Conservation (phyloP, 176 grass and related monocot species). For the Bonia amplexicaulis region DNA sequence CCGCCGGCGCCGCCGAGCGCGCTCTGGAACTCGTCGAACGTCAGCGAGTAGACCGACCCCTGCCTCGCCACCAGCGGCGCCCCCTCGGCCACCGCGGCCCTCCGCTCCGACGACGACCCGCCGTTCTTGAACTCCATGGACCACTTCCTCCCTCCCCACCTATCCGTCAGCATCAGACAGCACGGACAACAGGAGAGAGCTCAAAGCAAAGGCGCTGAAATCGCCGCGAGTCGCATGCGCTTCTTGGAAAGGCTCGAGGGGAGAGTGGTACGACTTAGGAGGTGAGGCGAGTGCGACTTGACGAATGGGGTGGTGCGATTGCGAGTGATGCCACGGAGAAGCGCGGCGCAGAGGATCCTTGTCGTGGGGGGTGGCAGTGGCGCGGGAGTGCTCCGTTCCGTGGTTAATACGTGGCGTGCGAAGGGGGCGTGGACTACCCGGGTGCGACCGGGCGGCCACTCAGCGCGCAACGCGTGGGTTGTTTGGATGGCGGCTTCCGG, state of each 20-base stretch:
- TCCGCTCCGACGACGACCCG: slow-evolving; percentile 35
- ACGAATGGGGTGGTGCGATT: too few species aligned
- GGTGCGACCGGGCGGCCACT: not conserved
- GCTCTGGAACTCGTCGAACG: slow-evolving; percentile 87
- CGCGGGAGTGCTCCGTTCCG: not conserved
- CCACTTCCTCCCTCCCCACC: not conserved
- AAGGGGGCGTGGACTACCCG: not conserved
- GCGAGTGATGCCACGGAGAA: too few species aligned
- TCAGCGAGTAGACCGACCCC: slow-evolving; percentile 71
- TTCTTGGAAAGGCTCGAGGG: slow-evolving; percentile 21
- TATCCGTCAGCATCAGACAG: slow-evolving; percentile 17
- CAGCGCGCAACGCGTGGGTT: slow-evolving; percentile 18
- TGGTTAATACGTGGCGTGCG: slow-evolving; percentile 30
- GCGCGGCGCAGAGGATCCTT: slow-evolving; percentile 39
- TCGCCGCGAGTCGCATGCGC: slow-evolving; percentile 37
- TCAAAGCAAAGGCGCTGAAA: slow-evolving; percentile 6
- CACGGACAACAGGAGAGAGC: slow-evolving; percentile 9
- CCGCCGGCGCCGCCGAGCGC: slow-evolving; percentile 28
- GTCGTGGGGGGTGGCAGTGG: not conserved
- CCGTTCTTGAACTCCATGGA: slow-evolving; percentile 40
- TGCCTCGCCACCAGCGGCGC: slow-evolving; percentile 37
- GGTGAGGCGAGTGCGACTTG: not conserved
- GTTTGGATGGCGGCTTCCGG: slow-evolving; percentile 19
- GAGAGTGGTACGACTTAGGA: not conserved
- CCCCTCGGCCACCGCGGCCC: not conserved